Percentiles rank a stretch among this genome's conserved stretches.
phyloP scores from a whole-genome alignment of 202 grass and related monocot species.

The Cymbopogon flexuosus region DNA sequence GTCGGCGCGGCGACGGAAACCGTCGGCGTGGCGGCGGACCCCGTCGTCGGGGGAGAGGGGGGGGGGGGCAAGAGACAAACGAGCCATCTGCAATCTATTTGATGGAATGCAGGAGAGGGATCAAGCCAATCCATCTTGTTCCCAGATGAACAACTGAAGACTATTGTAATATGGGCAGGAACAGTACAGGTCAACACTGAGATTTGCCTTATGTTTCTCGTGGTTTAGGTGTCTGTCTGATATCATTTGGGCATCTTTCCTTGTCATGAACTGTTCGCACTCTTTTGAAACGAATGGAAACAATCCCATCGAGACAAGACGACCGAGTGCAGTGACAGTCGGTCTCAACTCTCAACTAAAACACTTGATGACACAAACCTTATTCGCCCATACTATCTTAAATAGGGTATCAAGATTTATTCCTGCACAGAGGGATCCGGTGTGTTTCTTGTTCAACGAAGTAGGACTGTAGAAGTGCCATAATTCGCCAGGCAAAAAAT shows the following conservation, averaged over 20 bases:
- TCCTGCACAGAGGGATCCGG: not conserved
- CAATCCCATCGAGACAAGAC: not conserved
- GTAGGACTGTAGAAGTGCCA: constrained; percentile 22
- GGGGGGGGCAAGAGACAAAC: too few relatives aligned
- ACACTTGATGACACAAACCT: constrained; percentile 3
- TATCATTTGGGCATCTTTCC: constrained; percentile 24
- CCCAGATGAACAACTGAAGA: not conserved
- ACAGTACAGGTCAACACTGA: not conserved
- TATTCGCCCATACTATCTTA: not conserved
- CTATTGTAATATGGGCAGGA: not conserved
- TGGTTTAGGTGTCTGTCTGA: constrained; percentile 42
- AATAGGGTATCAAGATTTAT: constrained; percentile 10
- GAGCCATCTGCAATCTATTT: too few relatives aligned
- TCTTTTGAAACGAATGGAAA: constrained; percentile 23
- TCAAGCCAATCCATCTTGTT: too few relatives aligned
- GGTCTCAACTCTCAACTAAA: constrained; percentile 45
- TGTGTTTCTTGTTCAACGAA: constrained; percentile 19
- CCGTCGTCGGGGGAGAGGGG: too few relatives aligned
- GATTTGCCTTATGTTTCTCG: not conserved
- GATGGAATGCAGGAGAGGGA: too few relatives aligned
- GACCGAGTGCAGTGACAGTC: not conserved
- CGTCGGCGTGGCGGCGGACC: too few relatives aligned
- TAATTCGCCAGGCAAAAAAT: not conserved
- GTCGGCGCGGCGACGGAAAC: too few relatives aligned
- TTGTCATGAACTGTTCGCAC: constrained; percentile 9